Evolutionary conservation across 208 protist species (phyloP), one percentile per base, ranked within the genome.

Genomic region (Crithidia bombi): DNA sequence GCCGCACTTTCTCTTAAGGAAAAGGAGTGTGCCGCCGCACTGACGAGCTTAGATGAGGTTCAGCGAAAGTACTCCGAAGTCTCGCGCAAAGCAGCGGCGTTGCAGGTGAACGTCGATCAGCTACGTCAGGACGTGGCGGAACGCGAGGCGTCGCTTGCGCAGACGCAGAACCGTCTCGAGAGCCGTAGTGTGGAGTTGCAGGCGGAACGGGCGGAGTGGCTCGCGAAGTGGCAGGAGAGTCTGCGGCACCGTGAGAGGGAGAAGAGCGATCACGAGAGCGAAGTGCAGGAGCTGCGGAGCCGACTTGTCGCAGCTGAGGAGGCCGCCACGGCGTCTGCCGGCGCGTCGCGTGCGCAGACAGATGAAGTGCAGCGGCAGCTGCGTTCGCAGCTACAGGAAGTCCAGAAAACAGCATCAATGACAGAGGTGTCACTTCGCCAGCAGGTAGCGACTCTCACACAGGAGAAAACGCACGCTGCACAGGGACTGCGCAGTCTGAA

Each of bases 121-220:
- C 52, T 75, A 39, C 70, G 32, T 2, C 49, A 25, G 3, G 61
- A 65, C 26, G 14, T 69, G 26, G 38, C 44, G 12, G 46, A 17
- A 25, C 63, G 70, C 43, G 63, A 69, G 23, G 38, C 39, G 3
- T 46, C 35, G 19, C 11, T 58, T 9, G 38, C 51, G 49, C 62
- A 69, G 51, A 54, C 64, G 41, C 54, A 68, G 54, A 50, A 47
- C 44, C 62, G 62, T 3, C 44, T 75, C n/a, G 62, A 69, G 14
- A 39, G 32, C 52, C 55, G 26, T 25, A 67, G 52, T 14, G 64
- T 77, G 25, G 76, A 71, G 35, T 54, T 55, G 25, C 36, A 79
- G 35, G 79, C 69, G 32, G 79, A 80, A 57, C 58, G 64, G 49
- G 49, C 32, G 19, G 64, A 73, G 61, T 75, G 70, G 70, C 21